These are phyloP conservation scores for Calonectria henricotiae DNA, from an alignment of 2,329 filamentous ascomycete species.

Conservation along the genomic window DNA sequence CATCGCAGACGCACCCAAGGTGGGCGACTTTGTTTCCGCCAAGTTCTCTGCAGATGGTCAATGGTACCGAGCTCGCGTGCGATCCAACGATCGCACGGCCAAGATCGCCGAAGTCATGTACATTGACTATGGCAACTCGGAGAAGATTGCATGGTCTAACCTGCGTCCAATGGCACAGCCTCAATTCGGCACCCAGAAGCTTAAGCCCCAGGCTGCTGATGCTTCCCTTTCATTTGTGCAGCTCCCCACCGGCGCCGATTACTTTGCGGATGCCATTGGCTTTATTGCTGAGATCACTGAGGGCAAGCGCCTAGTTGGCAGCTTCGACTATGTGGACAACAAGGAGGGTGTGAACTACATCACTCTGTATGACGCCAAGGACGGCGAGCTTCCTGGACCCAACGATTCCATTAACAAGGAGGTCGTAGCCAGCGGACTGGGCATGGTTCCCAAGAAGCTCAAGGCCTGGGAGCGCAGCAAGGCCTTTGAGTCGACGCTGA, in stretches of 20 bases:
- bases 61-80: slow-evolving; percentile 95
- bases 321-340: slow-evolving; percentile 86
- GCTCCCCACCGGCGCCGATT: slow-evolving; percentile 86
- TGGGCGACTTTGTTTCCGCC: slow-evolving; percentile 91
- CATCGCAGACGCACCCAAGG: slow-evolving; percentile 85
- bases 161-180: slow-evolving; percentile 85
- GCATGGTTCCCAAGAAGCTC: slow-evolving; percentile 93
- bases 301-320: slow-evolving; percentile 86
- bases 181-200: slow-evolving; percentile 85
- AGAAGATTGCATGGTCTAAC: slow-evolving; percentile 87
- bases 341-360: slow-evolving; percentile 89
- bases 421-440: slow-evolving; percentile 85
- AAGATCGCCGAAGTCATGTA: slow-evolving; percentile 94
- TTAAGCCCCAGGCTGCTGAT: slow-evolving; percentile 90
- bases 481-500: slow-evolving; percentile 80
- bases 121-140: slow-evolving; percentile 96
- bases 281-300: slow-evolving; percentile 84
- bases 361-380: slow-evolving; percentile 87
- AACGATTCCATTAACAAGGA: slow-evolving; percentile 93
- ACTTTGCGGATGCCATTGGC: slow-evolving; percentile 84
- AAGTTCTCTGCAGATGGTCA: slow-evolving; percentile 91
- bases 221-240: slow-evolving; percentile 91
- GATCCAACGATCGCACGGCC: slow-evolving; percentile 91
- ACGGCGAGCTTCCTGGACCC: slow-evolving; percentile 68
- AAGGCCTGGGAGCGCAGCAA: slow-evolving; percentile 88